phyloP scores from a whole-genome alignment of 441 rosid species.

The Kokia cookei region DNA sequence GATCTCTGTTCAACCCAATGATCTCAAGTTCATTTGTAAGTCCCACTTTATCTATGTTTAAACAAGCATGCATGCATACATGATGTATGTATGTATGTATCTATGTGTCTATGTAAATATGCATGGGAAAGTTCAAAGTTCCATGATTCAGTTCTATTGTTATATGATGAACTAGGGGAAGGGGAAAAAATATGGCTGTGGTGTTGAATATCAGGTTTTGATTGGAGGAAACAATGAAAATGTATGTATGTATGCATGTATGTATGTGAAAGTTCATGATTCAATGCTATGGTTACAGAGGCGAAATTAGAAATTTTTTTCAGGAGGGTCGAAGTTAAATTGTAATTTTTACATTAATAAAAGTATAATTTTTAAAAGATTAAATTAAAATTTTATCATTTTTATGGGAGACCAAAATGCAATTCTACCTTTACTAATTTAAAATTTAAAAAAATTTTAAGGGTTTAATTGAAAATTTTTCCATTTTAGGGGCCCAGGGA shows the following conservation, averaged over 20 bases:
- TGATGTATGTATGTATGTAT: background rate
- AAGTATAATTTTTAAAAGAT: too few species aligned
- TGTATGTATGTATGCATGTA: background rate
- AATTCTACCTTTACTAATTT: too few species aligned
- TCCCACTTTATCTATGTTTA: background rate
- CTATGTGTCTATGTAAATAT: background rate
- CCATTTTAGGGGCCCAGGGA: too few species aligned
- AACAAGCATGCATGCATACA: background rate
- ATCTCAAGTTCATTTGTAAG: slow-evolving; percentile 75
- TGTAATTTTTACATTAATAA: too few species aligned
- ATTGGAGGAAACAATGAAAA: background rate
- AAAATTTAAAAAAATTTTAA: too few species aligned
- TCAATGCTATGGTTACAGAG: background rate
- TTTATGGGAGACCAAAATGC: too few species aligned
- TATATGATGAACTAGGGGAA: background rate
- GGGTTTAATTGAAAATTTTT: too few species aligned
- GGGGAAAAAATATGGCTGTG: background rate
- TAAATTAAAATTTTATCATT: too few species aligned
- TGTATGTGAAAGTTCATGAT: background rate
- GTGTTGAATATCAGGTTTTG: background rate
- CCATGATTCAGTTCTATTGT: background rate
- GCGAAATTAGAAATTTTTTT: too few species aligned
- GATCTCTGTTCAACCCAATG: slow-evolving; percentile 90
- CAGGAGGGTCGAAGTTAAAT: too few species aligned
- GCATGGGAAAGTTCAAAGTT: background rate